Conservation (phyloP, 2,329 filamentous ascomycete species). For the Scedosporium minutisporum region DNA sequence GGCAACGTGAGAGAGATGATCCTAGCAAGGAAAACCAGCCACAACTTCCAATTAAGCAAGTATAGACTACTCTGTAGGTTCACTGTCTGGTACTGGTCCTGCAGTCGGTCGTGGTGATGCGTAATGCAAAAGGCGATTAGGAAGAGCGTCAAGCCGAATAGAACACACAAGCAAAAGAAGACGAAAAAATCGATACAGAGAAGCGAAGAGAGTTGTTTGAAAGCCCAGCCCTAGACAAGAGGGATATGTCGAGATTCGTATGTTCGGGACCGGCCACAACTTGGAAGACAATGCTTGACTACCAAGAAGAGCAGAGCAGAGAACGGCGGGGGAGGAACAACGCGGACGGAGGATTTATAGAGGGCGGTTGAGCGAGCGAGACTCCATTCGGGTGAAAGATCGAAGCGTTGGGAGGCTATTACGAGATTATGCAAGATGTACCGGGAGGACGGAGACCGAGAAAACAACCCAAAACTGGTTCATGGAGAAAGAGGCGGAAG, state of each 20-base stretch:
- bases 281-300: neutral
- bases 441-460: neutral
- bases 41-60: neutral
- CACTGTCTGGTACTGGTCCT: neutral
- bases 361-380: too few relatives aligned
- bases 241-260: neutral
- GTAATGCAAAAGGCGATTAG: too few relatives aligned
- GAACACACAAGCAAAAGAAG: neutral
- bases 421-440: too few relatives aligned
- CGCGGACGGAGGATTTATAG: too few relatives aligned
- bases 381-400: too few relatives aligned
- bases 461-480: neutral
- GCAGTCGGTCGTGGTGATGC: neutral
- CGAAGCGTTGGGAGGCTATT: too few relatives aligned
- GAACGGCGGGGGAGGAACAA: neutral
- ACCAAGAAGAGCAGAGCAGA: neutral
- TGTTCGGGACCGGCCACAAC: neutral
- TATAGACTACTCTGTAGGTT: neutral
- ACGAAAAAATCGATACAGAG: neutral
- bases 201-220: slow-evolving; percentile 8
- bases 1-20: neutral
- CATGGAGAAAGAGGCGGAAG: neutral
- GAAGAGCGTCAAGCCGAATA: neutral
- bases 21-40: slow-evolving; percentile 7
- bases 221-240: slow-evolving; percentile 9